Evolutionary conservation across 148 eudicot species (phyloP), one percentile per base, ranked within the genome.

Genomic region (Salicornia ramosissima): DNA sequence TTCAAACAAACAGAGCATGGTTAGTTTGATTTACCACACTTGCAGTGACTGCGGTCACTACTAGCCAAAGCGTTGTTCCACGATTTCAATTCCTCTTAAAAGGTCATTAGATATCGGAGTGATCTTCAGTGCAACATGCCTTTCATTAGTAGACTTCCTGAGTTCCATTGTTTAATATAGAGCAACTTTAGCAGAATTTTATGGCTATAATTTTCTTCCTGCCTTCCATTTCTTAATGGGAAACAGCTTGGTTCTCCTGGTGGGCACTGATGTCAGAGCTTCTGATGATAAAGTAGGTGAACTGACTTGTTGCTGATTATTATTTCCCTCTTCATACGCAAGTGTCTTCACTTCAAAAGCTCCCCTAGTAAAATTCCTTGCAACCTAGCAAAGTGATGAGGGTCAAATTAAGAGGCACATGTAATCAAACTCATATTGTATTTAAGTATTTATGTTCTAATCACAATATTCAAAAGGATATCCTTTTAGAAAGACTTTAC

Each of bases 181-280:
- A 30, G 45, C 8, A 52, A 25, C 34, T 31, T 18, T 2, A 28
- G 34, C 13, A 28, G 18, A 18, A 33, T 16, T 26, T 1, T 3
- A 33, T 28, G 29, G 25, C 18, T 21, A 40, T 74, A 75, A 74
- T 71, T 87, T 88, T 25, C 87, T 76, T 69, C 85, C 79, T 9
- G 82, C 75, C 77, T 83, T 90, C 91, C 86, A 85, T 72, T 81
- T 90, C 45, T 82, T 92, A 16, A 87, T 74, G 64, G 97, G 89
- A 58, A 87, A 83, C 34, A 89, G 74, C 53, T 86, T 85, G 11
- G 90, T 78, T 66, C 88, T 85, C 70, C 74, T 73, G 75, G 74
- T 74, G 61, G 83, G 70, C 55, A 74, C 52, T 34, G 73, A 60
- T 60, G 74, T 43, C 58, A 78, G 79, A 29, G 75, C 63, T 28